Percentiles rank a stretch among this genome's conserved stretches.
phyloP scores from a whole-genome alignment of 2,329 filamentous ascomycete species.

The Simplicillium sp. region DNA sequence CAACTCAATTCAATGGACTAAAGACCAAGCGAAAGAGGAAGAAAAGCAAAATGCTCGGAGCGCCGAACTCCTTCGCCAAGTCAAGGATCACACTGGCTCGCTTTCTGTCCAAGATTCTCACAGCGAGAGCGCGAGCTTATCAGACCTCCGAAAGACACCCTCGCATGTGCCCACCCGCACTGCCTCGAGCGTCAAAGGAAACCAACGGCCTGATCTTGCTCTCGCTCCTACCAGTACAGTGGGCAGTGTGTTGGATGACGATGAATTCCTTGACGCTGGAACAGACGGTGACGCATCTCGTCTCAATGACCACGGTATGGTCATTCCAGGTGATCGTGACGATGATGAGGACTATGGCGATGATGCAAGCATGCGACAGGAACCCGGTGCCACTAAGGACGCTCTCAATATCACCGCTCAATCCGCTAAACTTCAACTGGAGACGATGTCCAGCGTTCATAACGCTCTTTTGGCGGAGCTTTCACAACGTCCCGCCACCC shows the following conservation, averaged over 20 bases:
- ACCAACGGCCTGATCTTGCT: slow-evolving; percentile 25
- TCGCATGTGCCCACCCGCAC: slow-evolving; percentile 29
- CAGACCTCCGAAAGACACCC: slow-evolving; percentile 34
- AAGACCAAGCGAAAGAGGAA: slow-evolving; percentile 92
- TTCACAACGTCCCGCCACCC: slow-evolving; percentile 56
- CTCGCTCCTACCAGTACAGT: slow-evolving; percentile 28
- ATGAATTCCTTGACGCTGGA: slow-evolving; percentile 38
- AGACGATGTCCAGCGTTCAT: slow-evolving; percentile 79
- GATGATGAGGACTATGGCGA: slow-evolving; percentile 68
- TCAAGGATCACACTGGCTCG: slow-evolving; percentile 58
- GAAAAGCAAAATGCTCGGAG: slow-evolving; percentile 65
- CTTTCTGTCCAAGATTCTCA: slow-evolving; percentile 34
- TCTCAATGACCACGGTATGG: slow-evolving; percentile 22
- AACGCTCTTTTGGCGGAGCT: slow-evolving; percentile 65
- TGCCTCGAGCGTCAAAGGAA: slow-evolving; percentile 14
- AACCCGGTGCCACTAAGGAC: slow-evolving; percentile 71
- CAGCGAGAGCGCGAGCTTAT: slow-evolving; percentile 43
- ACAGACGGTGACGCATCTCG: slow-evolving; percentile 32
- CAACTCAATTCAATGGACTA: slow-evolving; percentile 97
- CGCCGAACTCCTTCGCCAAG: slow-evolving; percentile 67
- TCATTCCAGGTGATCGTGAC: slow-evolving; percentile 42
- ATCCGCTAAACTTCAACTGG: slow-evolving; percentile 84
- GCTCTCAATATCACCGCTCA: slow-evolving; percentile 96
- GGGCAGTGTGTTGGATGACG: slow-evolving; percentile 39
- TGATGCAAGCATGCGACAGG: slow-evolving; percentile 68